Base-by-base conservation (phyloP, 495 filamentous ascomycete genomes). In the Amniculicola lignicola region DNA sequence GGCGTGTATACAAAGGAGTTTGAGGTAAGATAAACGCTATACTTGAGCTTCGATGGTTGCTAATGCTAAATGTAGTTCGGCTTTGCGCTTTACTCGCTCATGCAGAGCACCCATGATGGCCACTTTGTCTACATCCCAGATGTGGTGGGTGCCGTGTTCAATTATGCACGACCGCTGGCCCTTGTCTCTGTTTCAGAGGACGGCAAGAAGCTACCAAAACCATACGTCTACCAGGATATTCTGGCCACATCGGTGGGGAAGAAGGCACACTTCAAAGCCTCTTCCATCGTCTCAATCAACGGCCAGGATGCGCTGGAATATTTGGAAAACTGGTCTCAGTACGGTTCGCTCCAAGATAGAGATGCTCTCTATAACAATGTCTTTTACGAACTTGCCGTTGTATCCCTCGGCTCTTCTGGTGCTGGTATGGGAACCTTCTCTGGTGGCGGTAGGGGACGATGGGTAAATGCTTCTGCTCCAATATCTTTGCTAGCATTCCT, bases 111-210 rank as follows among this genome's bases (percentile, higher is more conserved):
- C 4, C 68, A 70, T 31, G 67, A 70, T 46, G 68, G 68, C 29
- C 68, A 70, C 44, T 68, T 70, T 27, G 56, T 61, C 18, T 70
- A 40, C 52, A 36, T 66, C 9, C 68, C 67, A 2, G 67, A 70
- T 50, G 44, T 59, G 22, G 51, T 70, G 11, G 65, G 64, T 0
- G 54, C 40, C 1, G 52, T 70, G 19, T 70, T 70, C 54, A 63
- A 59, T 19, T 70, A 46, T 36, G 64, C 57, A 2, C 61, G 68
- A 14, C 49, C 62, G 11, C 35, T 61, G 10, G 57, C 66, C 2
- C 61, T 70, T 5, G 68, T 70, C 10, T 69, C 66, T 2, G 61
- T 70, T 1, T 69, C 67, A 1, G 33, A 54, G 27, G 67, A 70
- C 29, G 67, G 67, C 18, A 39, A 54, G 23, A 57, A 47, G 14